phyloP scores from a whole-genome alignment of 179 eudicot species.

The Camellia oleifera region DNA sequence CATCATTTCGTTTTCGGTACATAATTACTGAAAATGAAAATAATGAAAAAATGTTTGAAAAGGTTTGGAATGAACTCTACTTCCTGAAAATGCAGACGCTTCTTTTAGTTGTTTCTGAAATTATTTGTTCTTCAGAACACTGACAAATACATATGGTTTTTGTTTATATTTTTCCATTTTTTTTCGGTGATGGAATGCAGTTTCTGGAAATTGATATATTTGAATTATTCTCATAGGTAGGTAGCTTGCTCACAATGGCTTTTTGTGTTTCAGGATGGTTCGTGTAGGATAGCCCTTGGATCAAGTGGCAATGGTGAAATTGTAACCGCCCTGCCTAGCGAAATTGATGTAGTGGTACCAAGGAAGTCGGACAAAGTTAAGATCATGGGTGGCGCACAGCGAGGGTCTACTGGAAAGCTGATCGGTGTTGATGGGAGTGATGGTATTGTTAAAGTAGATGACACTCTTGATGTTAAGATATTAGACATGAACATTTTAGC shows the following conservation, averaged over 20 bases:
- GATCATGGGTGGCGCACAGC: constrained; percentile 88
- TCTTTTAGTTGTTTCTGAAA: too few species aligned
- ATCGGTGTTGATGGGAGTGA: constrained; percentile 92
- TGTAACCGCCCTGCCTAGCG: constrained; percentile 56
- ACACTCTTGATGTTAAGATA: constrained; percentile 83
- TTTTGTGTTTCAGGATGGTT: constrained; percentile 62
- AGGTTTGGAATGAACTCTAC: background rate
- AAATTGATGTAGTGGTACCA: constrained; percentile 70
- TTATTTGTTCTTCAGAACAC: too few species aligned
- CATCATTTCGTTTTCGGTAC: background rate
- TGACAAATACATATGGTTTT: too few species aligned
- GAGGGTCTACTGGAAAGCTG: constrained; percentile 83
- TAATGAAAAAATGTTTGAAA: background rate
- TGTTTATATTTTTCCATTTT: background rate
- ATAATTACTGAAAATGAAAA: background rate
- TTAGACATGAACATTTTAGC: constrained; percentile 84
- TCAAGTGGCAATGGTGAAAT: constrained; percentile 65
- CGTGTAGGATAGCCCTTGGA: constrained; percentile 77
- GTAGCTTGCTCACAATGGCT: background rate
- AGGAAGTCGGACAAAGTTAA: constrained; percentile 79
- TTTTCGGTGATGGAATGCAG: background rate
- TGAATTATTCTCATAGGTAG: background rate
- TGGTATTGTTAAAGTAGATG: constrained; percentile 92
- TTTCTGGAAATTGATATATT: too few species aligned
- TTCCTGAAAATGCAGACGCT: too few species aligned